Evolutionary conservation across 331 rosid genomes (phyloP), one percentile per base, ranked within the genome.

Genomic region (Erythrophleum ivorense): DNA sequence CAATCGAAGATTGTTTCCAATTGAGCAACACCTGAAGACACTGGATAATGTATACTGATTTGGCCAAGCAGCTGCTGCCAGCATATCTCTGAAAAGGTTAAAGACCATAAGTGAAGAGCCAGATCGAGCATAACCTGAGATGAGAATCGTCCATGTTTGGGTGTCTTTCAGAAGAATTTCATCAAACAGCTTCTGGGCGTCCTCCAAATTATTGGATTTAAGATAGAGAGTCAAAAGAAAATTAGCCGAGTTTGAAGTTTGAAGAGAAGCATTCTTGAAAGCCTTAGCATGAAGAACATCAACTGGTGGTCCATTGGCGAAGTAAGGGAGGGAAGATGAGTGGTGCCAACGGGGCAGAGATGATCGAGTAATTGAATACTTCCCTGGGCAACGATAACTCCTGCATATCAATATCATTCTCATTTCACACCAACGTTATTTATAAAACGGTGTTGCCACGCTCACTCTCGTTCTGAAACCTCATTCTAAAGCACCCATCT

Each of bases 111-210:
- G 71, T 33, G 87, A 89, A 36, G 77, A 84, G 48, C 90, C 88
- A 7, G 78, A 53, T 81, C 88, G 90, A 64, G 94, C 87, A 83
- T 88, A 91, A 70, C 91, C 97, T 0, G 97, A 92, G 40, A 94
- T 91, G 45, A 95, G 95, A 36, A 89, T 81, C 8, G 98, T 89
- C 98, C 98, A 95, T 1, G 94, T 71, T 11, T 83, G 92, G 43
- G 89, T 89, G 82, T 88, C 85, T 38, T 82, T 91, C 10, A 75
- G 84, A 49, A 78, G 88, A 77, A 91, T 87, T 91, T 92, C 97
- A 68, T 85, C 95, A 50, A 94, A 92, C 91, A 92, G 60, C 81
- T 88, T 90, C 41, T 60, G 89, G 57, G 95, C 97, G 78, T 71
- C 15, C 34, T 55, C 79, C 76, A 91, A 24, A 58, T 86, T 68